Evolutionary conservation across 371 early-diverging fungal species (phyloP).

Genomic region (Mortierella sp.): DNA sequence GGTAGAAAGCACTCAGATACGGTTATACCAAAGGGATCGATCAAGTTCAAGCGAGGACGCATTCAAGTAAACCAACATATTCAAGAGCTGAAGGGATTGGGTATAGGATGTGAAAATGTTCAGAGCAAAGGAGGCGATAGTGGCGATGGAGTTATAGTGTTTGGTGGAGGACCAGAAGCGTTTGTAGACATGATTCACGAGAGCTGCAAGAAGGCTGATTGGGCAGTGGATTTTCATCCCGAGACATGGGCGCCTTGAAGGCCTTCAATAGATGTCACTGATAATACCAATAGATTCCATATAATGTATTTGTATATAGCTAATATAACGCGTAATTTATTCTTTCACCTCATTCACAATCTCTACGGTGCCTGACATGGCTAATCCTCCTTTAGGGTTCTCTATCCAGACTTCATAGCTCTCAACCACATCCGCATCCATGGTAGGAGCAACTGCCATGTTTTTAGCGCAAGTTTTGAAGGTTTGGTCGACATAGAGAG

Average conservation of each 20-base stretch:
- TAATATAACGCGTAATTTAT: neutral
- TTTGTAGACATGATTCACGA: conserved; percentile 53
- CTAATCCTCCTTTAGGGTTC: conserved; percentile 72
- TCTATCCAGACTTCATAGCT: conserved; percentile 80
- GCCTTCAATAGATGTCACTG: no score
- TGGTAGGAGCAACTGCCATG: conserved; percentile 35
- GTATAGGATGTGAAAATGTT: conserved; percentile 22
- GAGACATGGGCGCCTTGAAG: conserved; percentile 50
- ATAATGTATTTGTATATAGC: neutral
- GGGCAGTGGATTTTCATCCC: conserved; percentile 47
- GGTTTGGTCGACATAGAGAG: conserved; percentile 70
- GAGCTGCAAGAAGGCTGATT: conserved; percentile 33
- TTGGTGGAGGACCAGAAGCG: conserved; percentile 53
- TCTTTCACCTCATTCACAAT: conserved; percentile 21
- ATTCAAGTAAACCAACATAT: conserved; percentile 49
- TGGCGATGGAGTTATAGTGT: conserved; percentile 31
- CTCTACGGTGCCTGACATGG: conserved; percentile 78
- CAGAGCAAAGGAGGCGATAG: neutral
- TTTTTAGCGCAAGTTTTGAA: conserved; percentile 66
- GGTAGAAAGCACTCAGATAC: conserved; percentile 13
- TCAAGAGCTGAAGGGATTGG: conserved; percentile 43
- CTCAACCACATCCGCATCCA: conserved; percentile 43
- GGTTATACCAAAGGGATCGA: neutral
- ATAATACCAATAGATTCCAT: neutral
- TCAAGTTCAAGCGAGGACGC: conserved; percentile 39